phyloP scores from a whole-genome alignment of 2,329 filamentous ascomycete genomes.

The Coniochaeta ligniaria region DNA sequence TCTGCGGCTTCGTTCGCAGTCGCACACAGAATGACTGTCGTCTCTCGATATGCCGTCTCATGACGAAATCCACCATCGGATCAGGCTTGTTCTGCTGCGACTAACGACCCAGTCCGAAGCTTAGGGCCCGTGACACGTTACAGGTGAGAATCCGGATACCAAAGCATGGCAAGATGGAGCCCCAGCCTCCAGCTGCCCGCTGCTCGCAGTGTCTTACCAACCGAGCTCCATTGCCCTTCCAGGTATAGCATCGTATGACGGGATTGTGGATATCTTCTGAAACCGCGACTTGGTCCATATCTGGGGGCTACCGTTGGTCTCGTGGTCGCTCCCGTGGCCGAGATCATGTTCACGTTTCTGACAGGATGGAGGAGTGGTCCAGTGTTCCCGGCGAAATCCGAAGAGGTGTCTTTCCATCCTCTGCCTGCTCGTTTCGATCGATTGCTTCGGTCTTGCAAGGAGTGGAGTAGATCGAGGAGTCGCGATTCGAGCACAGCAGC shows the following conservation, averaged over 20 bases:
- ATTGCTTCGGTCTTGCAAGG: conserved; percentile 1
- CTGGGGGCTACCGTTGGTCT: neutral
- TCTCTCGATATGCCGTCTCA: neutral
- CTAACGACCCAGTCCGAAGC: neutral
- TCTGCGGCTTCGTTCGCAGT: neutral
- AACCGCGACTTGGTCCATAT: neutral
- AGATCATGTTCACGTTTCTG: neutral
- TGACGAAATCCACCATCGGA: neutral
- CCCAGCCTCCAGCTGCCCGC: neutral
- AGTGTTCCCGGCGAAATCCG: neutral
- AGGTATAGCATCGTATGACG: neutral
- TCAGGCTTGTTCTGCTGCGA: neutral
- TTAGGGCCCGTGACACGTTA: neutral
- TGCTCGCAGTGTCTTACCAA: neutral
- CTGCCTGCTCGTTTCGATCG: neutral
- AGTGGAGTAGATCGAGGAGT: neutral
- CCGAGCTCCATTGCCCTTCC: neutral
- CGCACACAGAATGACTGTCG: neutral
- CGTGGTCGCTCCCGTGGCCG: neutral
- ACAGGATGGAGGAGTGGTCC: neutral
- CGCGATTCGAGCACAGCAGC: neutral
- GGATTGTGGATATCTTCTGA: neutral
- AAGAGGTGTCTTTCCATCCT: neutral
- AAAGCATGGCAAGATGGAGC: neutral
- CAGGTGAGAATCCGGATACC: neutral